Base-by-base conservation (phyloP, 768 basidiomycete genomes). In the Tricholoma bakamatsutake region DNA sequence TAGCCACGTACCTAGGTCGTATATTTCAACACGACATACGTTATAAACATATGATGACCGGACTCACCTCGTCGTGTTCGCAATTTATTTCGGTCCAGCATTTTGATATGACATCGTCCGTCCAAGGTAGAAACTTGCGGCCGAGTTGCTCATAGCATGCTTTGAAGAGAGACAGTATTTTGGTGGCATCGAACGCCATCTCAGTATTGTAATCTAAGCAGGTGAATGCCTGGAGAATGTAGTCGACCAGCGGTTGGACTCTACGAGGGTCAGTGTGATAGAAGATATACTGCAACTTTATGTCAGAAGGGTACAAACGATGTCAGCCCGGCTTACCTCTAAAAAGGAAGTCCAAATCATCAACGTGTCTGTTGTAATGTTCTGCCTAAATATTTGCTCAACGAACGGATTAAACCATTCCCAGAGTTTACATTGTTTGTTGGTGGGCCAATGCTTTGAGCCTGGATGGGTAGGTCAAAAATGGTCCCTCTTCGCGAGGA, bases 91-190 rank as follows among this genome's bases (percentile, higher is more conserved):
- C 84, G 1, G 72, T 69, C 87, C 90, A 93, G 51, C 82, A 85
- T 13, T 83, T 75, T 15, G 80, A 76, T 27, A 91, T 72, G 12
- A 83, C 79, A 33, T 82, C 77, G 54, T 90, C 82, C 6, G 80
- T 73, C 93, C 93, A 95, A 1, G 89, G 78, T 7, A 78, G 71
- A 65, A 93, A 95, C 60, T 90, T 90, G 77, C 91, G 86, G 13
- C 84, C 84, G 4, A 92, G 75, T 54, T 84, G 84, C 63, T 88
- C 82, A 58, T 87, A 85, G 61, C 89, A 81, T 0, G 83, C 81
- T 21, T 85, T 76, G 71, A 86, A 84, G 55, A 90, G 76, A 17
- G 83, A 80, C 7, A 87, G 72, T 18, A 83, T 73, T 62, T 91
- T 89, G 39, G 86, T 76, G 6, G 84, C 83, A 63, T 92, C 89